Conservation (phyloP, 306 rosid genomes). For the Cotoneaster glaucophyllus region DNA sequence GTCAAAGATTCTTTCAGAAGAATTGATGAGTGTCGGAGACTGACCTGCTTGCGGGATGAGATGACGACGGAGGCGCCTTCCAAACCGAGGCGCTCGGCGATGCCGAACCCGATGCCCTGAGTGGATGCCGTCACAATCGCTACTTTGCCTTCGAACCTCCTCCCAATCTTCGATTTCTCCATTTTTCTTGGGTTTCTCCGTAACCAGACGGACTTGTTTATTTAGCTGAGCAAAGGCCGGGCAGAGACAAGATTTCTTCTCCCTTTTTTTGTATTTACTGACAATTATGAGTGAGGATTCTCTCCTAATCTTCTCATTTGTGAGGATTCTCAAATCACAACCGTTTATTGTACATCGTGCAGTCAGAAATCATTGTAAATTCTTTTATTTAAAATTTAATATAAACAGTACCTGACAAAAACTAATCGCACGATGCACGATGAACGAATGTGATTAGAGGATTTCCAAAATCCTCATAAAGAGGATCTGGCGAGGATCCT, state of each 20-base stretch:
- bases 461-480: too few relatives aligned
- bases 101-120: slow-evolving; percentile 85
- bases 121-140: slow-evolving; percentile 92
- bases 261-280: background rate
- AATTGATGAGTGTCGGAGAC: background rate
- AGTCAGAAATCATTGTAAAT: fast-evolving
- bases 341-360: too few relatives aligned
- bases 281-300: too few relatives aligned
- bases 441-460: fast-evolving
- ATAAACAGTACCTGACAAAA: fast-evolving
- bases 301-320: too few relatives aligned
- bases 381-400: too few relatives aligned
- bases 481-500: fast-evolving
- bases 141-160: slow-evolving; percentile 69
- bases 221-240: background rate
- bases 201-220: background rate
- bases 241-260: background rate
- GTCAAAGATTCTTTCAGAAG: background rate
- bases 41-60: slow-evolving; percentile 89
- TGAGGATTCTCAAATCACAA: too few relatives aligned
- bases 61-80: slow-evolving; percentile 88
- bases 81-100: slow-evolving; percentile 80
- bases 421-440: fast-evolving
- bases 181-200: slow-evolving; percentile 17
- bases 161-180: slow-evolving; percentile 35